These are phyloP conservation scores for Calonectria hongkongensis DNA, from an alignment of 2,329 filamentous ascomycete genomes.

Conservation along the genomic window DNA sequence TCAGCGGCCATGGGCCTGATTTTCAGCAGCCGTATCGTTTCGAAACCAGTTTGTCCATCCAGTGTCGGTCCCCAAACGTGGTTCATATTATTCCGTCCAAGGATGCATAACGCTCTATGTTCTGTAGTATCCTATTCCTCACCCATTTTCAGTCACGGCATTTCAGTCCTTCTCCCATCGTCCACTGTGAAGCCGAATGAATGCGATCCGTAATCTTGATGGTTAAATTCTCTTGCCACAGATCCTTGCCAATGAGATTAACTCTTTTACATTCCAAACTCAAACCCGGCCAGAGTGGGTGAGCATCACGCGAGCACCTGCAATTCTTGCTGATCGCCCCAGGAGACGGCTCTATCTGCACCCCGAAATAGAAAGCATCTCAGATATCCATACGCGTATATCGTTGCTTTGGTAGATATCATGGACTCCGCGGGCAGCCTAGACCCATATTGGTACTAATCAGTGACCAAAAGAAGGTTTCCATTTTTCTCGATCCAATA, in stretches of 20 bases:
- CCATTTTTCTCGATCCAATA: neutral
- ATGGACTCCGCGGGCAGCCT: conserved; percentile 5
- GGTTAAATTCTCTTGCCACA: conserved; percentile 9
- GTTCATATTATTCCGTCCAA: neutral
- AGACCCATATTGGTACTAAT: conserved; percentile 8
- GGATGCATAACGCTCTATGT: neutral
- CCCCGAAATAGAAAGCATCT: neutral
- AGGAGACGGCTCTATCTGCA: neutral
- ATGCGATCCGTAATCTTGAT: neutral
- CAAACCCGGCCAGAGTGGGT: neutral
- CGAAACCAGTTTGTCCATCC: neutral
- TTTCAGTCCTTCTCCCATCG: neutral
- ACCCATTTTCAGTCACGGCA: neutral
- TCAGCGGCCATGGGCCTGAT: conserved; percentile 1
- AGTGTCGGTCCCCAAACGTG: neutral
- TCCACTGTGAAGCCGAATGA: neutral
- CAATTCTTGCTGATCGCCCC: conserved; percentile 24
- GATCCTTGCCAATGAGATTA: neutral
- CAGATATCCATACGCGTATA: conserved; percentile 6
- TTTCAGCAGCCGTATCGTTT: neutral
- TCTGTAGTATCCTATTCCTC: neutral
- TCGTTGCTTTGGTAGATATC: conserved; percentile 16
- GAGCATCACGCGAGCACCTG: neutral
- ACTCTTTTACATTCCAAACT: conserved; percentile 9
- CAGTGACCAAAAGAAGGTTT: neutral